Evolutionary conservation across 2,329 filamentous ascomycete genomes (phyloP), one percentile per base, ranked within the genome.

Genomic region (Aspergillus thermomutatus): DNA sequence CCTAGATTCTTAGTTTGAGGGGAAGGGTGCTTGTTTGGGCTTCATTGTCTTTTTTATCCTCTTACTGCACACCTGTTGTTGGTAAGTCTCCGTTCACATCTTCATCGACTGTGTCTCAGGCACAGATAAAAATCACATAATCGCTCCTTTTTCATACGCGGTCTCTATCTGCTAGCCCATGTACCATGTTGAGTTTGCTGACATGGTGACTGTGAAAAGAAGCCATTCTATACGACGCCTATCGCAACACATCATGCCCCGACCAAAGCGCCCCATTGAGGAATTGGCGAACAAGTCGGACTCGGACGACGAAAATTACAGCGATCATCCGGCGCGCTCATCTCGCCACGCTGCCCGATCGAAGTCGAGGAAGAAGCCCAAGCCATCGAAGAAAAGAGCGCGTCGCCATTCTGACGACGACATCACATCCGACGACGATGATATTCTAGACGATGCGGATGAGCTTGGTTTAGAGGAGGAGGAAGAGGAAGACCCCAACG

Each of bases 321-420:
- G 64, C 52, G 74, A 77, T 52, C 74, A 74, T 40, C 62, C 63
- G 8, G 65, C 64, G 5, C 68, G 69, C 31, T 52, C 69, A 46
- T 57, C 71, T 49, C 61, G 69, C 59, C 64, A 59, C 54, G 64
- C 69, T 28, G 56, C 60, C 25, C 64, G 65, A 56, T 67, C 68
- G 4, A 75, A 71, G 56, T 64, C 63, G 46, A 72, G 66, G 56
- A 73, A 72, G 61, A 73, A 69, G 55, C 64, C 66, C 47, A 69
- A 68, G 50, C 69, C 64, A 31, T 63, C 65, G 26, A 71, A 72
- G 53, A 75, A 73, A 58, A 71, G 73, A 66, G 69, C 72, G 45
- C 75, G 71, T 56, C 75, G 75, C 54, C 78, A 80, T 64, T 82
- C 81, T 56, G 78, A 82, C 55, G 74, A 75, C 19, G 71, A 73